These are phyloP conservation scores for Melaleuca alternifolia DNA, from an alignment of 345 rosid genomes.

Conservation along the genomic window DNA sequence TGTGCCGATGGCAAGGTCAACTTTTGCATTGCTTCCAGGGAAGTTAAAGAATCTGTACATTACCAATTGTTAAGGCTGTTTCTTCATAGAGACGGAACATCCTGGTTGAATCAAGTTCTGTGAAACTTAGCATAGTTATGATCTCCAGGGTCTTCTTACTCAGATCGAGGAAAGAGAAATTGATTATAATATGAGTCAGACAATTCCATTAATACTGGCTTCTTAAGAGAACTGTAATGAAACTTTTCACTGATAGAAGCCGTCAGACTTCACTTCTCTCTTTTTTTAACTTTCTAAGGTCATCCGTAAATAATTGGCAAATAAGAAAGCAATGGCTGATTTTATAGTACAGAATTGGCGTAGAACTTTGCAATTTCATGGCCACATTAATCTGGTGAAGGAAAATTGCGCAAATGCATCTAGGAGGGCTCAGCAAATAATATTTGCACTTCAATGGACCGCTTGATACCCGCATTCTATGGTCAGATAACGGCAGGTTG, in stretches of 20 bases:
- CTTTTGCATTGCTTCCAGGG: constrained; percentile 47
- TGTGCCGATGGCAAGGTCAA: constrained; percentile 34
- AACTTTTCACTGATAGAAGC: background rate
- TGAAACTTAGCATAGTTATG: background rate
- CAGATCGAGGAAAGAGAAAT: no score
- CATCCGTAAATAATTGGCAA: no score
- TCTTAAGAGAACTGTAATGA: no score
- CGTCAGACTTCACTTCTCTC: background rate
- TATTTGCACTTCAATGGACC: constrained; percentile 19
- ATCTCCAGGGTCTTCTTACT: background rate
- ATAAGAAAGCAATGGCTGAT: no score
- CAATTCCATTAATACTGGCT: no score
- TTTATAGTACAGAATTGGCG: no score
- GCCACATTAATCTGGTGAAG: constrained; percentile 2
- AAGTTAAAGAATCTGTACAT: background rate
- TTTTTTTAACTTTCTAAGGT: background rate
- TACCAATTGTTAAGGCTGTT: background rate
- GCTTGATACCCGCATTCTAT: constrained; percentile 24
- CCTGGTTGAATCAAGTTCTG: no score
- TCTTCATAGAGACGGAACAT: background rate
- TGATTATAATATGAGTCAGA: no score
- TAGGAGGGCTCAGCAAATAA: constrained; percentile 34
- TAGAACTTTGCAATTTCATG: background rate
- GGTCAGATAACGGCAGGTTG: constrained; percentile 21
- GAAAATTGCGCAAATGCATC: constrained; percentile 29